Percentiles rank a stretch among this genome's conserved stretches.
Evolutionary conservation across 352 stramenopile genomes (phyloP).

Genomic region (Phytophthora uliginosa): DNA sequence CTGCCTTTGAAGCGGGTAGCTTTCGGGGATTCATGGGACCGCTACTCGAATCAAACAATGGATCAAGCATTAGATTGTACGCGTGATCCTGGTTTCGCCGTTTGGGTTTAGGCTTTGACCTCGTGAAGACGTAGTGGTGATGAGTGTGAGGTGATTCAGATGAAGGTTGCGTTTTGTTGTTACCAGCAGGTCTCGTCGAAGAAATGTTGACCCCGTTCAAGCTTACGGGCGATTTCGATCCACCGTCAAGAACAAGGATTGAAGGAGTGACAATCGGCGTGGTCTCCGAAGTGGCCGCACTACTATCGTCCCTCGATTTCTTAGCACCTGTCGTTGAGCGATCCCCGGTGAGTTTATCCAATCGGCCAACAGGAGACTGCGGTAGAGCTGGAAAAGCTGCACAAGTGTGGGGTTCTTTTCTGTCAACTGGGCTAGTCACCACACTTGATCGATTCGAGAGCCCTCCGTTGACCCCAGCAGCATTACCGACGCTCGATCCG

Average conservation of each 20-base stretch:
- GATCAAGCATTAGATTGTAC: constrained; percentile 70
- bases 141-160: constrained; percentile 14
- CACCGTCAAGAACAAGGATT: constrained; percentile 24
- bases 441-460: not conserved
- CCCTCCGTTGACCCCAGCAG: constrained; percentile 4
- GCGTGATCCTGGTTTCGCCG: constrained; percentile 30
- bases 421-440: constrained; percentile 8
- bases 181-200: constrained; percentile 42
- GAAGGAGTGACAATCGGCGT: constrained; percentile 1
- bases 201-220: constrained; percentile 45
- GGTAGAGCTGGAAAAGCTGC: constrained; percentile 30
- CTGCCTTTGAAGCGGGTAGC: not conserved
- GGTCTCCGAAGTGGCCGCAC: not conserved
- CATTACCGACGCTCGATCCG: constrained; percentile 6
- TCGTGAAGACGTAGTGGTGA: constrained; percentile 60
- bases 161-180: constrained; percentile 19
- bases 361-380: constrained; percentile 17
- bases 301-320: not conserved
- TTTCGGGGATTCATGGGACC: constrained; percentile 14
- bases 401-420: constrained; percentile 5
- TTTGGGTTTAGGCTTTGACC: constrained; percentile 46
- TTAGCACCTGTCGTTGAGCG: not conserved
- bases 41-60: constrained; percentile 58
- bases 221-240: constrained; percentile 26
- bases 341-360: not conserved